Percentiles rank a stretch among this genome's conserved stretches.
phyloP scores from a whole-genome alignment of 2,329 filamentous ascomycete genomes.

The Gnomoniopsis sp. region DNA sequence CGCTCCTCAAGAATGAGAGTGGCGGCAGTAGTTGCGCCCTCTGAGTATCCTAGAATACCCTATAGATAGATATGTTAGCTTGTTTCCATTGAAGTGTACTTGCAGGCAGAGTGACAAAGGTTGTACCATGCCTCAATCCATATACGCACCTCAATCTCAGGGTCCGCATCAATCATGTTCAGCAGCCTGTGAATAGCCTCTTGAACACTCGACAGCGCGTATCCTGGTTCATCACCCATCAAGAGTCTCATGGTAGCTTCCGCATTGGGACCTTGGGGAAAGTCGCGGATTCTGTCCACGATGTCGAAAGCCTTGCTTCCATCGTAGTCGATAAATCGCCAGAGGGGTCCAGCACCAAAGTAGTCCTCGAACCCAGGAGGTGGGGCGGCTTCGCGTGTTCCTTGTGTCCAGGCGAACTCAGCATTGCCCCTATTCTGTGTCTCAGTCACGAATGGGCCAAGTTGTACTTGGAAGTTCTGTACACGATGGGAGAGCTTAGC shows the following conservation, averaged over 20 bases:
- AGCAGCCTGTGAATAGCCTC: conserved; percentile 30
- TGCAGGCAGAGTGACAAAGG: conserved; percentile 21
- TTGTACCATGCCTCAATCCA: not conserved
- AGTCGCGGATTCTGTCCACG: conserved; percentile 49
- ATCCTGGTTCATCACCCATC: conserved; percentile 35
- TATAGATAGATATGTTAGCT: not conserved
- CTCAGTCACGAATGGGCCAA: conserved; percentile 13
- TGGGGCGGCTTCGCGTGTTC: conserved; percentile 7
- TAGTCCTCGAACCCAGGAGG: conserved; percentile 21
- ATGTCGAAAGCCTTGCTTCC: conserved; percentile 31
- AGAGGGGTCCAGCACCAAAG: conserved; percentile 19
- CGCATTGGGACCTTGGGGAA: conserved; percentile 37
- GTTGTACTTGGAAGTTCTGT: conserved; percentile 17
- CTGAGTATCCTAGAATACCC: conserved; percentile 17
- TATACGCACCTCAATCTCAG: conserved; percentile 7
- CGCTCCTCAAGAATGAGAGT: conserved; percentile 15
- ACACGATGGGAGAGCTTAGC: conserved; percentile 1
- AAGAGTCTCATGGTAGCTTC: conserved; percentile 56
- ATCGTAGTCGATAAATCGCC: conserved; percentile 20
- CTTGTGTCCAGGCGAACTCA: conserved; percentile 18
- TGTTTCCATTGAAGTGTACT: not conserved
- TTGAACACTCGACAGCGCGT: conserved; percentile 32
- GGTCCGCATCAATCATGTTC: conserved; percentile 8
- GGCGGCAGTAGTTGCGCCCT: conserved; percentile 15
- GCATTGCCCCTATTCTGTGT: conserved; percentile 1